Base-by-base conservation (phyloP, 768 basidiomycete species). In the Suillus brevipes region DNA sequence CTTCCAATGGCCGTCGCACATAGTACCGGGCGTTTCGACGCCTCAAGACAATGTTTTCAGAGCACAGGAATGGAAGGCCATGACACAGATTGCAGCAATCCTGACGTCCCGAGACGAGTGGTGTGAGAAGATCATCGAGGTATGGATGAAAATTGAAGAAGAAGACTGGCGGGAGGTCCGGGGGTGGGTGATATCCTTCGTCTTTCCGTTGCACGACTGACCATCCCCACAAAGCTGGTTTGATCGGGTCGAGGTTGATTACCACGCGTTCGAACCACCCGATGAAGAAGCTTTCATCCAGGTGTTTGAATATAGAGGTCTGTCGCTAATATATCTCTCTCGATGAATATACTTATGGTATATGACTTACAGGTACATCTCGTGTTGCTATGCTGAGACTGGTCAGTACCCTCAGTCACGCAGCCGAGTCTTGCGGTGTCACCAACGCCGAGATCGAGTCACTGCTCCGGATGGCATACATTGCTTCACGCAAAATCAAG, bases 301-400 rank as follows among this genome's bases (percentile, higher is more conserved):
- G 40, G 42, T 75, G 3, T 73, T 75, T 38, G 66, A 68, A 64
- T 65, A 69, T 53, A 52, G 59, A 73, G 75, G 65, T 66, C n/a
- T 13, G 47, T 60, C 31, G 13, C n/a, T 34, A 37, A 34, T 12
- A 25, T 25, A 16, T 40, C n/a, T 60, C 7, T 63, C n/a, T 61
- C 8, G 25, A 63, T 42, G 9, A 61, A 40, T 0, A 20, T 34
- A 28, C 18, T 12, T 59, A 63, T 40, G 14, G n/a, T 31, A 42
- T 37, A 59, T 31, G 34, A 18, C 60, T 61, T 43, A 47, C 42
- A 68, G 67, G 73, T 10, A 63, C 67, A 25, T 70, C 67, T 45
- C 74, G 76, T 52, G 69, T 74, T n/a, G 66, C 68, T 25, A 70
- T 74, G 49, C 62, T 75, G 37, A 68, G 76, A 25, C 56, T 77